phyloP scores from a whole-genome alignment of 257 asterid genomes.

The Solanum dulcamara region DNA sequence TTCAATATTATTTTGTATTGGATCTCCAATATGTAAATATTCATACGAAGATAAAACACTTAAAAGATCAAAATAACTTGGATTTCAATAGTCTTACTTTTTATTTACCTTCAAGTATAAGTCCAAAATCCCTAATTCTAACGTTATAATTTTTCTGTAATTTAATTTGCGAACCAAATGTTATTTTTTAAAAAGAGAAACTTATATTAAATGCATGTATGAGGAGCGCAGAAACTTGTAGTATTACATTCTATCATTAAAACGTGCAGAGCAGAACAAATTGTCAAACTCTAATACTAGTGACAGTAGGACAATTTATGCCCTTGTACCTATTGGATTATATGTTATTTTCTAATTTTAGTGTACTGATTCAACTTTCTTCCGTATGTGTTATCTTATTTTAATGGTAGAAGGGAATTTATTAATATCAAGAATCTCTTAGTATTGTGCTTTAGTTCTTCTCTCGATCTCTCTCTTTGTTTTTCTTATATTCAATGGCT shows the following conservation, averaged over 20 bases:
- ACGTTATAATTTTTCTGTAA: not conserved
- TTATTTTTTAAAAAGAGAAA: no score
- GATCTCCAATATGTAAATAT: not conserved
- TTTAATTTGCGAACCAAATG: not conserved
- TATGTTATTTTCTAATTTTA: not conserved
- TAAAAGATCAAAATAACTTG: not conserved
- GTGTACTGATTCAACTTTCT: not conserved
- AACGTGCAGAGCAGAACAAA: not conserved
- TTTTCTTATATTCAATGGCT: not conserved
- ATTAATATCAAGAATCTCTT: not conserved
- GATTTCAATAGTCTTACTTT: not conserved
- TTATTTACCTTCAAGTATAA: not conserved
- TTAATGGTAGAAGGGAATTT: not conserved
- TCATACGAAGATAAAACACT: not conserved
- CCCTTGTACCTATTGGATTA: not conserved
- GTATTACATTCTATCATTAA: not conserved
- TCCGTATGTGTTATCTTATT: not conserved
- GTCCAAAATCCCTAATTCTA: not conserved
- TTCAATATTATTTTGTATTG: not conserved
- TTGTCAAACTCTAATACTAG: slow-evolving; percentile 3
- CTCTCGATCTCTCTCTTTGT: not conserved
- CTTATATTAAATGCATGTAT: not conserved
- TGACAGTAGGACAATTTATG: not conserved
- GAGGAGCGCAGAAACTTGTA: not conserved
- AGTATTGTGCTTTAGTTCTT: not conserved